These are phyloP conservation scores for Erythrobasidium yunnanense DNA, from an alignment of 768 basidiomycete species.

Conservation along the genomic window DNA sequence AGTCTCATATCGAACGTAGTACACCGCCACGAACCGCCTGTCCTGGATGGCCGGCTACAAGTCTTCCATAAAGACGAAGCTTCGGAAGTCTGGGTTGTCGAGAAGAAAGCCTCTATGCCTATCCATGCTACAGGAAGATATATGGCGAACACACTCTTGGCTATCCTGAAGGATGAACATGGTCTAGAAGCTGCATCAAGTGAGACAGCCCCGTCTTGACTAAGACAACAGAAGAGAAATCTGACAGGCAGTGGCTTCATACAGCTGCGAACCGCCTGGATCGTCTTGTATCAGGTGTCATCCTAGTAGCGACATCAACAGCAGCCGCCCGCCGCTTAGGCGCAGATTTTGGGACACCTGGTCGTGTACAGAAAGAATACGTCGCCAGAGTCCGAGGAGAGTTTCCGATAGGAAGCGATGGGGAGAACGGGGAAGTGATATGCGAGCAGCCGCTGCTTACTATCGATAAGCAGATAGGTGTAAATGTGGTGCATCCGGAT, in stretches of 20 bases:
- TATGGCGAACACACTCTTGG: slow-evolving; percentile 72
- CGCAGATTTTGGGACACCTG: slow-evolving; percentile 54
- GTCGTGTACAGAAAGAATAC: slow-evolving; percentile 69
- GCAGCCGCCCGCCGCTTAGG: slow-evolving; percentile 60
- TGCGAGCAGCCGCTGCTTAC: slow-evolving; percentile 81
- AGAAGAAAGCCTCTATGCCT: slow-evolving; percentile 94
- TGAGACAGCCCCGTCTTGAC: slow-evolving; percentile 43
- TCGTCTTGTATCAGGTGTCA: slow-evolving; percentile 82
- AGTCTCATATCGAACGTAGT: slow-evolving; percentile 34
- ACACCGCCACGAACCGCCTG: slow-evolving; percentile 75
- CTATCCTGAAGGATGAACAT: slow-evolving; percentile 73
- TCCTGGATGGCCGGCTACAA: slow-evolving; percentile 69
- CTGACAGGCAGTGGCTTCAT: too few species aligned
- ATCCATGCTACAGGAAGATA: slow-evolving; percentile 84
- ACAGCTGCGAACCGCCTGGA: slow-evolving; percentile 89
- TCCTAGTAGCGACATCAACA: slow-evolving; percentile 75
- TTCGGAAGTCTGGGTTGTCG: slow-evolving; percentile 75
- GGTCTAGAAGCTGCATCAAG: slow-evolving; percentile 72
- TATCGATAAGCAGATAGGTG: slow-evolving; percentile 88
- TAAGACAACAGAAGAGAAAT: too few species aligned
- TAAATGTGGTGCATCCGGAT: slow-evolving; percentile 89
- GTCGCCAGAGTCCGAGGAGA: slow-evolving; percentile 72
- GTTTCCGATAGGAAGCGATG: slow-evolving; percentile 51
- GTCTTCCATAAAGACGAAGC: slow-evolving; percentile 67
- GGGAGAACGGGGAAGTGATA: slow-evolving; percentile 48